Evolutionary conservation across 371 early-diverging fungal genomes (phyloP).

Genomic region (Circinella minor): DNA sequence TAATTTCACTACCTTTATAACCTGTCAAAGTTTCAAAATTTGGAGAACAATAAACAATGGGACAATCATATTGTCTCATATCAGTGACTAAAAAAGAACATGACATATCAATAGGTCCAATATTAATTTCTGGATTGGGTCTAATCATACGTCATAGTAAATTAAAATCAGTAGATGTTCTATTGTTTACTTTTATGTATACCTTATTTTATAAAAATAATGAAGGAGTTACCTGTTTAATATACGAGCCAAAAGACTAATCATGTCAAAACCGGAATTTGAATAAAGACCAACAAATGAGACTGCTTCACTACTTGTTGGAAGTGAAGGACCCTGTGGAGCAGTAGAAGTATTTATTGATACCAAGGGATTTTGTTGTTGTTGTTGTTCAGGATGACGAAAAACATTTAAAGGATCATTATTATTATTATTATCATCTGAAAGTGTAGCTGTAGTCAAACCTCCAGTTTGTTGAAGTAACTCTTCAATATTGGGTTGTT

Average conservation of each 20-base stretch:
- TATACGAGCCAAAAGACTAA: conserved; percentile 55
- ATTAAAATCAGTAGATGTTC: too few species aligned
- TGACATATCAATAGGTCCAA: conserved; percentile 75
- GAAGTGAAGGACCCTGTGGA: too few species aligned
- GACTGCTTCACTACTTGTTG: too few species aligned
- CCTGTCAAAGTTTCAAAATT: conserved; percentile 73
- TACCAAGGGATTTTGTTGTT: too few species aligned
- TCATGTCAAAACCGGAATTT: conserved; percentile 67
- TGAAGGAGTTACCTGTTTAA: conserved; percentile 27
- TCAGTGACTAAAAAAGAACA: conserved; percentile 66
- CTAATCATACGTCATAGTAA: conserved; percentile 14
- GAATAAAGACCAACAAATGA: conserved; percentile 47
- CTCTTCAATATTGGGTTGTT: too few species aligned
- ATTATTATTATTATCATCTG: too few species aligned
- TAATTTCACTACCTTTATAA: conserved; percentile 57
- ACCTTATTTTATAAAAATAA: background rate
- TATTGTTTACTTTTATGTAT: too few species aligned
- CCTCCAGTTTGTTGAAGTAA: too few species aligned
- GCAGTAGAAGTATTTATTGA: too few species aligned
- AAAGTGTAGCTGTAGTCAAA: too few species aligned
- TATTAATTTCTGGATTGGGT: conserved; percentile 63
- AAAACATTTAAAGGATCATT: too few species aligned
- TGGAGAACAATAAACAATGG: conserved; percentile 71
- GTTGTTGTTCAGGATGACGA: too few species aligned
- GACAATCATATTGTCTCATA: conserved; percentile 54